phyloP scores from a whole-genome alignment of 768 basidiomycete genomes.

The Suillus luteus region DNA sequence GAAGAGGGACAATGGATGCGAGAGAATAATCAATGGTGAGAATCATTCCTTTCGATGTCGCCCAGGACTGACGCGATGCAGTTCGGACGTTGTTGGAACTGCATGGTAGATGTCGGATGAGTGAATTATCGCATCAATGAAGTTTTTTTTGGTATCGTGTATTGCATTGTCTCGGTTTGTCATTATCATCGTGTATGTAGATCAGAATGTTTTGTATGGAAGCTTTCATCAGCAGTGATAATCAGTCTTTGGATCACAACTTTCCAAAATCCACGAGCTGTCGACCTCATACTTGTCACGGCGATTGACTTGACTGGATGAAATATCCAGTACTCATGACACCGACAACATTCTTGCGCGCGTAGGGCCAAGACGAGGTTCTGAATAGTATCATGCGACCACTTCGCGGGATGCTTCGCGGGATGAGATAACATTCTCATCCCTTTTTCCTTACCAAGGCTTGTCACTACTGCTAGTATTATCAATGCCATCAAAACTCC shows the following conservation, averaged over 20 bases:
- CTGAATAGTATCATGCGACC: too few species aligned
- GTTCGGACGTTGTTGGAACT: background rate
- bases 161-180: background rate
- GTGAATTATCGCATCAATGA: background rate
- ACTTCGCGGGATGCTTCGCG: too few species aligned
- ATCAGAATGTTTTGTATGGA: background rate
- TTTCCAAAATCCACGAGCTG: background rate
- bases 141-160: conserved; percentile 1
- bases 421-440: background rate
- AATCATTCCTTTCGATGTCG: background rate
- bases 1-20: conserved; percentile 14
- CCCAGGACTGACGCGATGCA: conserved; percentile 6
- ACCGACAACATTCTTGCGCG: too few species aligned
- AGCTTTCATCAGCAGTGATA: background rate
- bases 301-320: background rate
- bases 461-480: background rate
- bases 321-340: too few species aligned
- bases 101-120: background rate
- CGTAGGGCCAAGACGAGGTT: too few species aligned
- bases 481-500: background rate
- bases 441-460: background rate
- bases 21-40: conserved; percentile 12
- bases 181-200: background rate
- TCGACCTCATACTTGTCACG: background rate
- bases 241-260: background rate